Base-by-base conservation (phyloP, 306 rosid genomes). In the Geum urbanum region DNA sequence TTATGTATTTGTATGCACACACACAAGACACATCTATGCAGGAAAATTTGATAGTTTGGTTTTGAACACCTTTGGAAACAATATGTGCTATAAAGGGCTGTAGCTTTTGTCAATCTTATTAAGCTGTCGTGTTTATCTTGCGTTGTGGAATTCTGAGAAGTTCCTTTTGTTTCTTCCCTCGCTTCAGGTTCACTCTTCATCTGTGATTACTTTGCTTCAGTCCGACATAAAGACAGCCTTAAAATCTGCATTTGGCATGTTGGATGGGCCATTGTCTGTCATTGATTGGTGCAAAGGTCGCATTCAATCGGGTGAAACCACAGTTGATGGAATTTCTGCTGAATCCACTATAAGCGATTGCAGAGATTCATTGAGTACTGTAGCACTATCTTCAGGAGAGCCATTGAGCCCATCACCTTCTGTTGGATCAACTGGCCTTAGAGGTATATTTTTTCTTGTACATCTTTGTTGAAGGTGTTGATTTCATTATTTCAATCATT, bases 281-380 rank as follows among this genome's bases (percentile, higher is more conserved):
- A 85, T 86, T 67, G 98, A 90, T 74, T 94, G 98, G 98, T 94
- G 97, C 90, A 88, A 81, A 84, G 98, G 98, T 54, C 92, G 92
- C 77, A 87, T 81, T 75, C 96, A 84, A 72, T 83, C 76, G 55
- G 84, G 83, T 77, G 98, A 88, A 80, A 82, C 83, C 45, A 11
- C 75, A 15, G 83, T 80, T 77, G 97, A 90, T 70, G 95, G 92
- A 74, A 85, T 84, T 73, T 90, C 94, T 85, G 89, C 94, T 50
- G 98, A 94, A 74, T 85, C 94, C 43, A 76, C 90, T 77, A 81
- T 88, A 61, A 87, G 82, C 78, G 98, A 94, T 75, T 85, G 91
- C 75, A 79, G 92, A 78, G 97, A 92, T 81, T 86, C 94, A 57
- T 90, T 90, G 24, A 68, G 72, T 45, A 80, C 80, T 78, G 77